Conservation (phyloP, 169 alveolate genomes). For the Cryptosporidium viatorum region DNA sequence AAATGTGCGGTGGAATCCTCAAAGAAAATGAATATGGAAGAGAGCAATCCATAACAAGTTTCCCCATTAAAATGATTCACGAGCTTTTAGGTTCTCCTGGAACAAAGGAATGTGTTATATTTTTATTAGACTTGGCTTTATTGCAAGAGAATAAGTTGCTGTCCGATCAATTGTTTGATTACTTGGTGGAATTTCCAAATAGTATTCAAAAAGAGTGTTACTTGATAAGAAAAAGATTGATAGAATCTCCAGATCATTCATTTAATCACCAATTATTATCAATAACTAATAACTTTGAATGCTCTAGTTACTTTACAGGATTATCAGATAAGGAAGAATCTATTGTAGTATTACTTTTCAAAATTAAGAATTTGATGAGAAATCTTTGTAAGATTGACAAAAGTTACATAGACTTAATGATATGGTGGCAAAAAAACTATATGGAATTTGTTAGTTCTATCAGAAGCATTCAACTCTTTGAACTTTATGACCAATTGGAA, state of each 20-base stretch:
- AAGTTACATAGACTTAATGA: constrained; percentile 11
- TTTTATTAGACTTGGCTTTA: constrained; percentile 36
- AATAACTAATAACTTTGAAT: constrained; percentile 40
- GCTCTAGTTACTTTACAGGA: constrained; percentile 25
- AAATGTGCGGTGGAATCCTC: neutral
- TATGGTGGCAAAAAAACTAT: constrained; percentile 34
- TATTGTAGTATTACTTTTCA: constrained; percentile 37
- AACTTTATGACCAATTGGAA: constrained; percentile 11
- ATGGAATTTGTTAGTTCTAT: constrained; percentile 13
- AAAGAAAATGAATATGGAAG: constrained; percentile 3
- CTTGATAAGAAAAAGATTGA: neutral
- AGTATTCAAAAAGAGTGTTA: constrained; percentile 35
- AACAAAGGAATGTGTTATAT: constrained; percentile 32
- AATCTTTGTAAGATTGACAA: constrained; percentile 22
- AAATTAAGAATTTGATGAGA: constrained; percentile 22
- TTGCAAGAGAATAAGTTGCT: constrained; percentile 37
- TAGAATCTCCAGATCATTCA: neutral
- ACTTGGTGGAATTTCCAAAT: constrained; percentile 28
- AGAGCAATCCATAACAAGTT: neutral
- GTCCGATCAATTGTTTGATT: constrained; percentile 37
- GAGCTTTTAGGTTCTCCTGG: constrained; percentile 67
- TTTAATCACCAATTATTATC: constrained; percentile 43
- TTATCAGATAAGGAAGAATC: constrained; percentile 26
- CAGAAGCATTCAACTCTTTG: neutral
- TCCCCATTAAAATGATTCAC: constrained; percentile 46